Conservation (phyloP, 1,284 basidiomycete species). For the Leccinum brunneo-olivaceum region DNA sequence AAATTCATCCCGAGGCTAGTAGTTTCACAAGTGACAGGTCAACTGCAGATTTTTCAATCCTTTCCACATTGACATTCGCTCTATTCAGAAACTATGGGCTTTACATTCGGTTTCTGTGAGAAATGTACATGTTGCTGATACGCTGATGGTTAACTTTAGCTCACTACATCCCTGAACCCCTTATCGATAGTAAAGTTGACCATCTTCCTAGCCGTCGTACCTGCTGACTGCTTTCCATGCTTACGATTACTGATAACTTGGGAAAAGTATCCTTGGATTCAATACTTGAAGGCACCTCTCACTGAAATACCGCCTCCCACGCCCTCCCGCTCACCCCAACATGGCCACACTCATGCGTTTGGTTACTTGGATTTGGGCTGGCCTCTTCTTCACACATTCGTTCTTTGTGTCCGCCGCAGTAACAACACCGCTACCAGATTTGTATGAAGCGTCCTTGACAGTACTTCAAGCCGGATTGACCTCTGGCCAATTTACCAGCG, state of each 20-base stretch:
- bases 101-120: not conserved
- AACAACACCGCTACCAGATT: slow-evolving; percentile 38
- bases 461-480: slow-evolving; percentile 53
- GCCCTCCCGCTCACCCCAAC: not conserved
- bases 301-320: not conserved
- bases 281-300: slow-evolving; percentile 9
- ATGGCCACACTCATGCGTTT: slow-evolving; percentile 7
- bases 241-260: slow-evolving; percentile 9
- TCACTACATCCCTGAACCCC: not conserved
- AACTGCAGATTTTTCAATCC: too few relatives aligned
- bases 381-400: slow-evolving; percentile 6
- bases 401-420: slow-evolving; percentile 10
- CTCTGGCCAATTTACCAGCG: slow-evolving; percentile 50
- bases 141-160: slow-evolving; percentile 2
- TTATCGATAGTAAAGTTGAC: slow-evolving; percentile 3
- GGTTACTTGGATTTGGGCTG: slow-evolving; percentile 7
- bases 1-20: too few relatives aligned
- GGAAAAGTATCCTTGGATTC: slow-evolving; percentile 4
- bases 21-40: too few relatives aligned
- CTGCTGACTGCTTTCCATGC: slow-evolving; percentile 11
- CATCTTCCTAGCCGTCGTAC: not conserved
- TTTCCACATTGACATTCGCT: too few relatives aligned
- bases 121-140: not conserved
- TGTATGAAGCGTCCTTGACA: slow-evolving; percentile 55
- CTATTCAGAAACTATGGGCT: too few relatives aligned